A percentile compares a stretch with the other conserved stretches of the same genome.
Conservation (phyloP, 106 monocot species). For the Allium sativum region DNA sequence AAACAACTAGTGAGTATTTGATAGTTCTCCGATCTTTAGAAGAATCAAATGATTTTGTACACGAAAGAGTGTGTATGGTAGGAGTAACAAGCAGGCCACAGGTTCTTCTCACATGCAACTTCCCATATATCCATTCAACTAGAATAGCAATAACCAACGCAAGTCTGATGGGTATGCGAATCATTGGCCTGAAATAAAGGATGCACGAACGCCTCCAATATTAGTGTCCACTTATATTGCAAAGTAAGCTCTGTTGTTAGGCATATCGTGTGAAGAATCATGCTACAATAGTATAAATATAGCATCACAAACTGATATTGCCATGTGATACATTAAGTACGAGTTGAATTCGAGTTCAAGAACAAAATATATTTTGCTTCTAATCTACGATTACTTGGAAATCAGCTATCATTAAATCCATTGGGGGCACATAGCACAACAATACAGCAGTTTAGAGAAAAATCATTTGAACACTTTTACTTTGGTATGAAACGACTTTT, state of each 20-base stretch:
- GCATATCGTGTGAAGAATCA: not conserved
- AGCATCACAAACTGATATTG: too few relatives aligned
- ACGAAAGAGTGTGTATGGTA: constrained; percentile 27
- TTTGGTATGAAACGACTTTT: too few relatives aligned
- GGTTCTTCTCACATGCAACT: constrained; percentile 15
- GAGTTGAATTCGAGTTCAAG: too few relatives aligned
- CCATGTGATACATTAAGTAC: too few relatives aligned
- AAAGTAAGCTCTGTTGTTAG: too few relatives aligned
- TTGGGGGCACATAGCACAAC: too few relatives aligned
- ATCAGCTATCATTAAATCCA: too few relatives aligned
- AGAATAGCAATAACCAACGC: constrained; percentile 24
- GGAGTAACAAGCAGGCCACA: constrained; percentile 19
- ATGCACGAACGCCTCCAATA: constrained; percentile 3
- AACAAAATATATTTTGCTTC: too few relatives aligned
- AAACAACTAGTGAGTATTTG: constrained; percentile 59
- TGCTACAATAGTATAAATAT: not conserved
- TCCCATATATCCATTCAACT: constrained; percentile 23
- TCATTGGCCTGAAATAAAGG: constrained; percentile 44
- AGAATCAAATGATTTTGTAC: constrained; percentile 65
- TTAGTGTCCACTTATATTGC: not conserved
- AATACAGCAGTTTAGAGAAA: too few relatives aligned
- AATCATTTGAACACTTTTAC: too few relatives aligned
- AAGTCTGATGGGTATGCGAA: constrained; percentile 51
- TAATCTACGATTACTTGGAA: too few relatives aligned
- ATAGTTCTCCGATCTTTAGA: constrained; percentile 55